Evolutionary conservation across 371 early-diverging fungal species (phyloP).

Genomic region (Actinomortierella ambigua): DNA sequence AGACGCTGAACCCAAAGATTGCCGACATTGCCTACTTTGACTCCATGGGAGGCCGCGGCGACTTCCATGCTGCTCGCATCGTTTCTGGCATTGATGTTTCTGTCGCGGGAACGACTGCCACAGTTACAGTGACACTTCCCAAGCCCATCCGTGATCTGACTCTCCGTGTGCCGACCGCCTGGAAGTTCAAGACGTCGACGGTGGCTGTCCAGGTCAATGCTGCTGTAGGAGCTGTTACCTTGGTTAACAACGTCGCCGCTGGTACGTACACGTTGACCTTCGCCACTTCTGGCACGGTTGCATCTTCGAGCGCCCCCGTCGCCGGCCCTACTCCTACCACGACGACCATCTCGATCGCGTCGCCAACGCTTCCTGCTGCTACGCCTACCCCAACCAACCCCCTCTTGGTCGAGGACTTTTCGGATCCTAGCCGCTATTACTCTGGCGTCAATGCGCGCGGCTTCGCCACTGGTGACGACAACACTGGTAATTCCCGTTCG

Average conservation of each 20-base stretch:
- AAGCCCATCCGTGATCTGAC: slow-evolving; percentile 14
- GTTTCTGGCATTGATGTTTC: slow-evolving; percentile 12
- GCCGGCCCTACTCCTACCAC: slow-evolving; percentile 10
- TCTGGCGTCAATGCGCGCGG: slow-evolving; percentile 7
- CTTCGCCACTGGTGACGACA: slow-evolving; percentile 13
- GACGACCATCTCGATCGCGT: slow-evolving; percentile 6
- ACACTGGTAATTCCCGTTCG: background rate
- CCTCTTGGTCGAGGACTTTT: slow-evolving; percentile 14
- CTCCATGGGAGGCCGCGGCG: slow-evolving; percentile 19
- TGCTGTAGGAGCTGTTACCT: slow-evolving; percentile 10
- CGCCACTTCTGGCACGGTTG: slow-evolving; percentile 10
- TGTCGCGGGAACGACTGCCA: slow-evolving; percentile 7
- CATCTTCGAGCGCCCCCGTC: slow-evolving; percentile 5
- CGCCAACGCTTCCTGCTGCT: slow-evolving; percentile 10
- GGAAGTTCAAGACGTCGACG: slow-evolving; percentile 11
- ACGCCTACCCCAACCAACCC: slow-evolving; percentile 9
- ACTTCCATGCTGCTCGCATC: slow-evolving; percentile 13
- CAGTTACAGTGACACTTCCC: slow-evolving; percentile 10
- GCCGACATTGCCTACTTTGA: slow-evolving; percentile 14
- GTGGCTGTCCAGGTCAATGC: slow-evolving; percentile 8
- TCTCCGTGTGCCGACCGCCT: slow-evolving; percentile 13
- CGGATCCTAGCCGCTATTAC: slow-evolving; percentile 18
- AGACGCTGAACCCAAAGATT: slow-evolving; percentile 8
- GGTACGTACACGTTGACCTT: slow-evolving; percentile 16
- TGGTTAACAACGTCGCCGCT: slow-evolving; percentile 10